These are phyloP conservation scores for Beauveria bassiana DNA, from an alignment of 2,329 filamentous ascomycete genomes.

Conservation along the genomic window DNA sequence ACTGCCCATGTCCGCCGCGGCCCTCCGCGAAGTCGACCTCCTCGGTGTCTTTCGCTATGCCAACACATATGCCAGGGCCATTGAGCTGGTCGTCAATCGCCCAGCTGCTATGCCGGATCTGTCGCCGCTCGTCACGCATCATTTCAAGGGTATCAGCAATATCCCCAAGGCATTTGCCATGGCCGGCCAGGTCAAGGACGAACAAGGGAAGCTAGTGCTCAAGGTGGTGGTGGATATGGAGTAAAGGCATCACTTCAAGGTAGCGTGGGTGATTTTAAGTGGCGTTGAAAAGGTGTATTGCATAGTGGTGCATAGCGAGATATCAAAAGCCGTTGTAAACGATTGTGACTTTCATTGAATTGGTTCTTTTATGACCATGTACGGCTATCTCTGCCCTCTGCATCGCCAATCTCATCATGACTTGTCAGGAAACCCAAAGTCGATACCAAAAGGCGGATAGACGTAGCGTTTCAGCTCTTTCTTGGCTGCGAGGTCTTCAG, in stretches of 20 bases:
- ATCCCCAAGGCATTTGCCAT: conserved; percentile 64
- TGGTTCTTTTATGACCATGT: not conserved
- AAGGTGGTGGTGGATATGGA: conserved; percentile 60
- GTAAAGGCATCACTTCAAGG: not conserved
- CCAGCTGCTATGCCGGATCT: conserved; percentile 53
- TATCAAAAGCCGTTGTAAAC: not conserved
- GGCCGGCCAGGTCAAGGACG: conserved; percentile 64
- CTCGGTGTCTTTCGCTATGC: conserved; percentile 65
- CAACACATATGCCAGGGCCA: conserved; percentile 60
- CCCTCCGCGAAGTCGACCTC: conserved; percentile 64
- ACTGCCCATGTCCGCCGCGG: conserved; percentile 59
- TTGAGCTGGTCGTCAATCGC: conserved; percentile 41
- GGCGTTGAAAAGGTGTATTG: not conserved
- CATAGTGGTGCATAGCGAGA: not conserved
- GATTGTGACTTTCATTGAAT: not conserved
- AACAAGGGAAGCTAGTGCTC: conserved; percentile 60
- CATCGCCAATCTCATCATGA: conserved; percentile 15
- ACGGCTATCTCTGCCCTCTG: not conserved
- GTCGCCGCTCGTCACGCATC: conserved; percentile 62
- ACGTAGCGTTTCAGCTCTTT: conserved; percentile 54
- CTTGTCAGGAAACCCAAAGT: conserved; percentile 70
- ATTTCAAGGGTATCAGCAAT: conserved; percentile 54
- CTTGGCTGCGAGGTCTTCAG: conserved; percentile 38
- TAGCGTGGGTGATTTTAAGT: not conserved
- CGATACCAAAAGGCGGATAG: conserved; percentile 59